Evolutionary conservation across 23 red algal species (phyloP).

Genomic region (Gracilaria domingensis): DNA sequence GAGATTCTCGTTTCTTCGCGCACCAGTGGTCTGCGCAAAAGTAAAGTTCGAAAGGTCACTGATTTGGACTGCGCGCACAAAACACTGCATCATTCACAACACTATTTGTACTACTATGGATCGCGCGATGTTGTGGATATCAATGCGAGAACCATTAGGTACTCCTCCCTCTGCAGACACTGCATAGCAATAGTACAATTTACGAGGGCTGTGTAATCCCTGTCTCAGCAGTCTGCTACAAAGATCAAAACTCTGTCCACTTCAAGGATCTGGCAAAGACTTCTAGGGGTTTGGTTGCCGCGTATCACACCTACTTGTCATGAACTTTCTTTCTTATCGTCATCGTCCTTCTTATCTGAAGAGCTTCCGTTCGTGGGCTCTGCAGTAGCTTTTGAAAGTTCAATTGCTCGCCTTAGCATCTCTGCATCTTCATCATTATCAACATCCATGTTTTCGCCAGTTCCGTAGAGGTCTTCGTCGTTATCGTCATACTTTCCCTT

Average conservation of each 20-base stretch:
- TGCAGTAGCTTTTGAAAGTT: conserved; percentile 69
- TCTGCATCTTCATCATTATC: conserved; percentile 78
- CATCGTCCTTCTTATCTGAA: conserved; percentile 48
- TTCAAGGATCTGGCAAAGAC: background rate
- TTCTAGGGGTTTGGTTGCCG: background rate
- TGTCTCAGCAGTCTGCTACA: background rate
- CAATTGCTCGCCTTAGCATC: conserved; percentile 82
- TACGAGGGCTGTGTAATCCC: background rate
- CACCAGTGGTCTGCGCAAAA: background rate
- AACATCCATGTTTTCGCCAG: conserved; percentile 68
- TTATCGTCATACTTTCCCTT: conserved; percentile 59
- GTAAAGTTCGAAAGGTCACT: no score
- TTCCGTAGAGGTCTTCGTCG: conserved; percentile 77
- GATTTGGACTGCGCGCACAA: no score
- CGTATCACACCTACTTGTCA: background rate
- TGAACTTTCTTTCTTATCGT: conserved; percentile 44
- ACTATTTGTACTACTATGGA: no score
- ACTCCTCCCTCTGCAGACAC: background rate
- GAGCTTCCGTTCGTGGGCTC: conserved; percentile 17
- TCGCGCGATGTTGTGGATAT: background rate
- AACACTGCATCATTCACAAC: no score
- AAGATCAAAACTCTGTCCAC: background rate
- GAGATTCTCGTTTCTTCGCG: background rate
- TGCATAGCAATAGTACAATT: background rate
- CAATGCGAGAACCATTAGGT: background rate